Conservation (phyloP, 2,329 filamentous ascomycete genomes). For the Aspergillus tubingensis region DNA sequence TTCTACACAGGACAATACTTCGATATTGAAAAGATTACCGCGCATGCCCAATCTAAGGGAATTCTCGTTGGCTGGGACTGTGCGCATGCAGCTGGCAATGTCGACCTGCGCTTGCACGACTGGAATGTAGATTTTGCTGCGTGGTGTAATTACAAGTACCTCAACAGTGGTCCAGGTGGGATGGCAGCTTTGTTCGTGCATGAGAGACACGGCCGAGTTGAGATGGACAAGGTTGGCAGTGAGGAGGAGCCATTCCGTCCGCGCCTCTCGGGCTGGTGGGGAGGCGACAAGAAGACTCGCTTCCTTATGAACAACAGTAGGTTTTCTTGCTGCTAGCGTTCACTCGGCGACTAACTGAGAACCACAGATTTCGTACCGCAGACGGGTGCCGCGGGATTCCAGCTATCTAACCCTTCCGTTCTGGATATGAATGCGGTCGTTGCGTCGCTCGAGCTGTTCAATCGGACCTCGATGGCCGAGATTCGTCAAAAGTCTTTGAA, state of each 20-base stretch:
- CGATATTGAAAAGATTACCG: slow-evolving; percentile 78
- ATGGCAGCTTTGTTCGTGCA: slow-evolving; percentile 84
- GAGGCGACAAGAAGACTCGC: slow-evolving; percentile 71
- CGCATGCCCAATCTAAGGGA: slow-evolving; percentile 69
- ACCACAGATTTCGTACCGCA: slow-evolving; percentile 68
- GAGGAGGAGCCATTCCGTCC: slow-evolving; percentile 59
- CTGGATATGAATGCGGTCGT: slow-evolving; percentile 75
- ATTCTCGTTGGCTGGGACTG: slow-evolving; percentile 84
- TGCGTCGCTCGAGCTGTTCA: slow-evolving; percentile 73
- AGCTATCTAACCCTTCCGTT: slow-evolving; percentile 80
- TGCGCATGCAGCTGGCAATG: slow-evolving; percentile 83
- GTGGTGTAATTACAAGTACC: slow-evolving; percentile 95
- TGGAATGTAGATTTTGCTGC: slow-evolving; percentile 91
- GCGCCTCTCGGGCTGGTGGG: slow-evolving; percentile 83
- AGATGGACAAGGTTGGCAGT: slow-evolving; percentile 35
- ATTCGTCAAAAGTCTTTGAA: slow-evolving; percentile 71
- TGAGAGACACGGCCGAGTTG: slow-evolving; percentile 62
- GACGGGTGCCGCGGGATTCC: slow-evolving; percentile 75
- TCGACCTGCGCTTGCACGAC: slow-evolving; percentile 75
- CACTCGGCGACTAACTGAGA: not conserved
- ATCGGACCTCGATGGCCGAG: slow-evolving; percentile 67
- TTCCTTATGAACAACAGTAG: slow-evolving; percentile 76
- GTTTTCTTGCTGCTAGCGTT: no score
- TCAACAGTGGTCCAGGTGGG: slow-evolving; percentile 80
- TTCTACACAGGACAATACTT: slow-evolving; percentile 91